phyloP scores from a whole-genome alignment of 441 rosid genomes.

The Manihot esculenta region DNA sequence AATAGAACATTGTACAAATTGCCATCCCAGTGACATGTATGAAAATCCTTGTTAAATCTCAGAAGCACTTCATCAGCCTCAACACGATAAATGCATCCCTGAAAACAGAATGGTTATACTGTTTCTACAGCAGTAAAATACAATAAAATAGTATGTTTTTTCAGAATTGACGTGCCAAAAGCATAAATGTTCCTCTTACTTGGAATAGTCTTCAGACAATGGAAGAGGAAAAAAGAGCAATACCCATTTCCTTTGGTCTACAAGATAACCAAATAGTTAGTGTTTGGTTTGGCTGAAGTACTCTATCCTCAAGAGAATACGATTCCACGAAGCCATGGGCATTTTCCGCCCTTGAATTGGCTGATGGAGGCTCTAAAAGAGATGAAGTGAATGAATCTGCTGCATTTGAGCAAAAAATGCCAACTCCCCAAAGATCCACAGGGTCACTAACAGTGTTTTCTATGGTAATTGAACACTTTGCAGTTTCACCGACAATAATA shows the following conservation, averaged over 20 bases:
- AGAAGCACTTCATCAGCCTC: slow-evolving; percentile 54
- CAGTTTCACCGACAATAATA: slow-evolving; percentile 37
- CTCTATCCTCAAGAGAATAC: slow-evolving; percentile 44
- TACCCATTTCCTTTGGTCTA: slow-evolving; percentile 53
- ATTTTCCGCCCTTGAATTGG: slow-evolving; percentile 20
- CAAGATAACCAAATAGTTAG: slow-evolving; percentile 55
- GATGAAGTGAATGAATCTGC: slow-evolving; percentile 42
- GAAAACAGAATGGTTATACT: slow-evolving; percentile 2
- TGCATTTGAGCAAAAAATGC: slow-evolving; percentile 47
- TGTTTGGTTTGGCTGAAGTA: slow-evolving; percentile 40
- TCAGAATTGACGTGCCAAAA: background rate
- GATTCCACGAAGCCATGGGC: slow-evolving; percentile 34
- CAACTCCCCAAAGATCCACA: slow-evolving; percentile 49
- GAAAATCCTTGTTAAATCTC: slow-evolving; percentile 35
- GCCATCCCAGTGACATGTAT: slow-evolving; percentile 20
- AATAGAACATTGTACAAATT: slow-evolving; percentile 15
- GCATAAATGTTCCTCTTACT: background rate
- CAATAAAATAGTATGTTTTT: background rate
- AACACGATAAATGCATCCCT: slow-evolving; percentile 48
- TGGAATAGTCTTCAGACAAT: background rate
- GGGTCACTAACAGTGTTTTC: slow-evolving; percentile 37
- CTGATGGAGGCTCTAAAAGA: slow-evolving; percentile 43
- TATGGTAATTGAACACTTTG: slow-evolving; percentile 39
- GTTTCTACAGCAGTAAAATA: background rate
- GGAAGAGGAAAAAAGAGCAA: background rate